Conservation (phyloP, 2,329 filamentous ascomycete species). For the Helotiales sp. region DNA sequence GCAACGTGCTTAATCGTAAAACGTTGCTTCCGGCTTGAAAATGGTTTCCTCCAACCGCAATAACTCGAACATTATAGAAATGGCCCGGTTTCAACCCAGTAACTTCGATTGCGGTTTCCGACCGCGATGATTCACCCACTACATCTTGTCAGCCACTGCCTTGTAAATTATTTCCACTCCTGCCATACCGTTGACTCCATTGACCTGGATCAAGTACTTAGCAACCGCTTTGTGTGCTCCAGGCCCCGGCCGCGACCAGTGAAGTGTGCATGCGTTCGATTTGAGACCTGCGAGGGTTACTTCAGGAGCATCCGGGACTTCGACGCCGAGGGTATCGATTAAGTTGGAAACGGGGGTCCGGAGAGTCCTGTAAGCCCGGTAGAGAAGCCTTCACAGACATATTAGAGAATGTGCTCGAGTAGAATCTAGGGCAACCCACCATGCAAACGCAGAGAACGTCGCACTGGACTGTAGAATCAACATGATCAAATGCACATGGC, state of each 20-base stretch:
- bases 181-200: constrained; percentile 79
- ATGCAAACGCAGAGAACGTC: constrained; percentile 42
- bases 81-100: constrained; percentile 84
- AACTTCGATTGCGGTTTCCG: constrained; percentile 88
- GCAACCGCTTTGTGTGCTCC: constrained; percentile 65
- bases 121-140: constrained; percentile 84
- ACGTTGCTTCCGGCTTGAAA: constrained; percentile 89
- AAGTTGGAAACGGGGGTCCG: constrained; percentile 90
- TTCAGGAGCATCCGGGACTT: constrained; percentile 87
- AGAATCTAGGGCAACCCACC: constrained; percentile 28
- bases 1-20: constrained; percentile 81
- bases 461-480: constrained; percentile 38
- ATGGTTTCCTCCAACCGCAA: constrained; percentile 88
- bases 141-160: constrained; percentile 33
- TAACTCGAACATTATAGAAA: constrained; percentile 92
- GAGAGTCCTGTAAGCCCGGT: constrained; percentile 85
- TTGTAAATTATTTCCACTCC: background rate
- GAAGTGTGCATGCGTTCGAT: constrained; percentile 83
- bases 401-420: constrained; percentile 23
- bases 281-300: constrained; percentile 91
- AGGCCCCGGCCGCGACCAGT: constrained; percentile 82
- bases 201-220: constrained; percentile 91
- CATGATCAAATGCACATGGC: constrained; percentile 43
- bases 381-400: constrained; percentile 67
- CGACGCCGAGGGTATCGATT: constrained; percentile 88